These are phyloP conservation scores for Mycena leptocephala DNA, from an alignment of 768 basidiomycete species.

Conservation along the genomic window DNA sequence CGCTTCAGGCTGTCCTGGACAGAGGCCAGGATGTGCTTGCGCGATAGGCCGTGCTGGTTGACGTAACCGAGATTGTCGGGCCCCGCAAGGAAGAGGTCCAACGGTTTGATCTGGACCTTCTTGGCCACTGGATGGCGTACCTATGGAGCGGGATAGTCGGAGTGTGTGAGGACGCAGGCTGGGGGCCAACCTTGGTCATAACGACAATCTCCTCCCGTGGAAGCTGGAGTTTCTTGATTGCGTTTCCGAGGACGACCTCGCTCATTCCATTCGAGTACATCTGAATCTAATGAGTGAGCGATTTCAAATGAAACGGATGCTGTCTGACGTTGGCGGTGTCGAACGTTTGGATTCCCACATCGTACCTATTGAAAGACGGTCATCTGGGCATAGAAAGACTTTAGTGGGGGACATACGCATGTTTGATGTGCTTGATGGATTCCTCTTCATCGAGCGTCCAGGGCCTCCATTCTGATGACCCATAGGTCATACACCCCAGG, in stretches of 20 bases:
- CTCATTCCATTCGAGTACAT: slow-evolving; percentile 77
- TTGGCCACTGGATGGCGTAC: neutral
- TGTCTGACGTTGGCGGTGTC: slow-evolving; percentile 71
- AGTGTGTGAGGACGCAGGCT: neutral
- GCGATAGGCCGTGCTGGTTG: neutral
- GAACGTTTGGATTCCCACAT: slow-evolving; percentile 75
- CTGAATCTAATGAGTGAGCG: slow-evolving; percentile 45
- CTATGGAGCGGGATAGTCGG: neutral
- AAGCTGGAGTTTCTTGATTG: slow-evolving; percentile 51
- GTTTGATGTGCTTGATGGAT: slow-evolving; percentile 54
- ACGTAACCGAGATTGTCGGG: slow-evolving; percentile 5
- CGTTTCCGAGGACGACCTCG: slow-evolving; percentile 74
- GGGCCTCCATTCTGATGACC: slow-evolving; percentile 42
- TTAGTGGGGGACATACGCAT: neutral
- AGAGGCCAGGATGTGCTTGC: slow-evolving; percentile 79
- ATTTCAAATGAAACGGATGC: too few species aligned
- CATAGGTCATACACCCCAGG: slow-evolving; percentile 45
- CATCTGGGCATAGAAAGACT: neutral
- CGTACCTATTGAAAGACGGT: slow-evolving; percentile 50
- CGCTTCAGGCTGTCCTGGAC: slow-evolving; percentile 75
- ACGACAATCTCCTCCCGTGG: slow-evolving; percentile 84
- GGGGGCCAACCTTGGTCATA: slow-evolving; percentile 83
- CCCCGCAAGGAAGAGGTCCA: neutral
- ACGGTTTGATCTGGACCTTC: neutral
- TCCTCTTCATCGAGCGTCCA: slow-evolving; percentile 57